Conservation (phyloP, 2,329 filamentous ascomycete genomes). For the Colletotrichum sp. region DNA sequence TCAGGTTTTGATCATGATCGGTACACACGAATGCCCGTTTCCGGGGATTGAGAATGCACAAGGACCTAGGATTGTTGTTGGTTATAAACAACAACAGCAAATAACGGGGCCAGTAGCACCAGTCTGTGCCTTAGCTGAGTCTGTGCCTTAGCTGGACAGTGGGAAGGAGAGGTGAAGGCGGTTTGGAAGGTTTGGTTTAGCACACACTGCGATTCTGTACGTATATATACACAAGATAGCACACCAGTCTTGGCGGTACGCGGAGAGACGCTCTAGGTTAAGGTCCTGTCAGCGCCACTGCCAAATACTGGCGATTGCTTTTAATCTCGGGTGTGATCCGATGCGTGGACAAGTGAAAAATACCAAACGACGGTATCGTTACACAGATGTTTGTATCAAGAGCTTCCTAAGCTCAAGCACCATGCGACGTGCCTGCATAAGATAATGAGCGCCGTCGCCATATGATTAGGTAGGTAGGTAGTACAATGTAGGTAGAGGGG, state of each 20-base stretch:
- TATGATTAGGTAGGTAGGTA: background rate
- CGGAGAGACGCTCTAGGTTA: background rate
- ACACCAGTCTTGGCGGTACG: background rate
- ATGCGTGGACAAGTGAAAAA: background rate
- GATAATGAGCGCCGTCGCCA: background rate
- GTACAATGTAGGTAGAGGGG: background rate
- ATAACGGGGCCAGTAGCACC: background rate
- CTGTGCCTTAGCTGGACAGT: background rate
- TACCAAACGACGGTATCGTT: background rate
- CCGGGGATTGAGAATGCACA: background rate
- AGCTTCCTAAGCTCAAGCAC: background rate
- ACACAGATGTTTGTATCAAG: background rate
- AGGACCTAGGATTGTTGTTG: background rate
- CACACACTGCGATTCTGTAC: constrained; percentile 10
- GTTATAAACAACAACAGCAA: background rate
- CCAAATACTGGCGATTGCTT: background rate
- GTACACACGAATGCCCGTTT: background rate
- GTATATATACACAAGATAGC: background rate
- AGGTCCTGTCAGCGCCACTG: background rate
- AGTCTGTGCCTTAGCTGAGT: background rate
- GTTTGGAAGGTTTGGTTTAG: background rate
- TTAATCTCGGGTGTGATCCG: background rate
- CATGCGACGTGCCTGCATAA: background rate
- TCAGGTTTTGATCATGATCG: background rate
- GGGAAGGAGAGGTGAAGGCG: background rate